Base-by-base conservation (phyloP, 768 basidiomycete species). In the Boletus vermiculosoides region DNA sequence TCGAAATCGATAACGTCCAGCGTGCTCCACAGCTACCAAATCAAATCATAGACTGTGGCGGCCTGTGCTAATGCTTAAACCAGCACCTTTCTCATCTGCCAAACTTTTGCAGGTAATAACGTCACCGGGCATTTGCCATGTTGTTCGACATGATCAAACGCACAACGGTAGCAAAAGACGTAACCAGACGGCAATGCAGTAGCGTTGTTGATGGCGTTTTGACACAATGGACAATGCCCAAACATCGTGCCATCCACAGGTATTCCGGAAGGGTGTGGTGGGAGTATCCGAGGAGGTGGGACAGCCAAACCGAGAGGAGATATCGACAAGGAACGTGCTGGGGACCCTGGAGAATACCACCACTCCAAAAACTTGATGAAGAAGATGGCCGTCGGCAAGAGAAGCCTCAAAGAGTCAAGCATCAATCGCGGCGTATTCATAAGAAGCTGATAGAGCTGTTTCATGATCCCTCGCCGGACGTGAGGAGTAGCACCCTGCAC, bases 301-400 rank as follows among this genome's bases (percentile, higher is more conserved):
- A 92, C 80, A 2, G 83, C 78, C 30, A 87, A 90, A 8, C 86
- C 89, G 50, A 82, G 80, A 31, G 74, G 77, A 12, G 83, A 84
- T 33, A 78, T 78, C 10, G 84, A 80, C 52, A 91, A 74, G n/a
- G 84, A 83, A 40, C 86, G 83, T 18, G 90, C 91, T 4, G 90
- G 94, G 12, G 92, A 97, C 44, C 82, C 82, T 22, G 97, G 94
- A 5, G 94, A 95, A 68, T 98, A 98, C 94, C 96, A 99, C 94
- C 97, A 99, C 74, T 98, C 94, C 45, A 97, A 78, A 73, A 98
- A 95, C 73, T 94, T 96, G 77, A 99, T 79, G 69, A 92, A 90
- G 73, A 99, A 96, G 56, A 99, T 94, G 41, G 89, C 88, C 20
- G 87, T 90, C 16, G 92, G 96, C 34, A 94, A 81, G 45, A 92